Percentiles rank a stretch among this genome's conserved stretches.
These are phyloP conservation scores for Penstemon barbatus DNA, from an alignment of 257 asterid species.

Conservation along the genomic window DNA sequence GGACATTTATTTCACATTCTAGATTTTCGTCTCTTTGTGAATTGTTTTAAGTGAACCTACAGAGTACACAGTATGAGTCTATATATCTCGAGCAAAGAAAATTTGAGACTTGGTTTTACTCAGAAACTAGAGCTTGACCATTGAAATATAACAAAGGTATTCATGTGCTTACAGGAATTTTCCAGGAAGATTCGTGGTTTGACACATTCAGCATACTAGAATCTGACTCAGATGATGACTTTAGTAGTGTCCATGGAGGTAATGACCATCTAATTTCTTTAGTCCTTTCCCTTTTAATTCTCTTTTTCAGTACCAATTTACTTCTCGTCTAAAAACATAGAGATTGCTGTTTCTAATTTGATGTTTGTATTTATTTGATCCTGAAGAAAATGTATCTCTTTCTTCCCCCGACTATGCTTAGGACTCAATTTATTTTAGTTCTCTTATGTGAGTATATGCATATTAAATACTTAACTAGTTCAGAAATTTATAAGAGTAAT, in stretches of 20 bases:
- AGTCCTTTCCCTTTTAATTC: background rate
- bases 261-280: background rate
- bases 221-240: slow-evolving; percentile 92
- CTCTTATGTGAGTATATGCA: background rate
- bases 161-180: slow-evolving; percentile 51
- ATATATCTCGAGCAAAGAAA: too few relatives aligned
- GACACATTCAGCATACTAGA: slow-evolving; percentile 87
- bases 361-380: background rate
- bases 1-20: background rate
- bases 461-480: background rate
- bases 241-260: slow-evolving; percentile 81
- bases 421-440: background rate
- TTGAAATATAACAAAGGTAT: slow-evolving; percentile 9
- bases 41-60: background rate
- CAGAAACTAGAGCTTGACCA: background rate
- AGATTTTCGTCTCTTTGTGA: background rate
- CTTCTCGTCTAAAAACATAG: background rate
- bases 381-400: background rate
- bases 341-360: background rate
- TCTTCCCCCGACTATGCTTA: background rate
- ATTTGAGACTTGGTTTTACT: background rate
- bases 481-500: background rate
- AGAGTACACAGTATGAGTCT: background rate
- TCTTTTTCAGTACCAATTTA: background rate
- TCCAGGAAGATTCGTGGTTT: slow-evolving; percentile 89